phyloP scores from a whole-genome alignment of 2,329 filamentous ascomycete species.

The Trichoderma sp. region DNA sequence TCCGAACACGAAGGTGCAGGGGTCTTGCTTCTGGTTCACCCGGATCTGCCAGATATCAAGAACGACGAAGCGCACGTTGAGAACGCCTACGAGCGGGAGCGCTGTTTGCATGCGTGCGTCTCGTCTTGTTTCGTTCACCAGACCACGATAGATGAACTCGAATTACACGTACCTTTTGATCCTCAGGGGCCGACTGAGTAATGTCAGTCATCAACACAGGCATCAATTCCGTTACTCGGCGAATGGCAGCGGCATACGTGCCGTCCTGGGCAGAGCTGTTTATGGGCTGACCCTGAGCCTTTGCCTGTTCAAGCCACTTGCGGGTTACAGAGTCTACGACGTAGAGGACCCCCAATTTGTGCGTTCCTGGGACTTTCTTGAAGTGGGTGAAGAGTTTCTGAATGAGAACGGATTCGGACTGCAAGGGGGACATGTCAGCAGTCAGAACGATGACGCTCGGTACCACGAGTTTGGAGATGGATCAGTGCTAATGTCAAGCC shows the following conservation, averaged over 20 bases:
- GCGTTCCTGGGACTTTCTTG: constrained; percentile 89
- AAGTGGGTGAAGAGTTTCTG: constrained; percentile 97
- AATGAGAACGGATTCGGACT: constrained; percentile 94
- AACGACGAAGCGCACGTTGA: constrained; percentile 17
- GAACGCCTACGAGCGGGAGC: constrained; percentile 28
- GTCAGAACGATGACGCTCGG: not conserved
- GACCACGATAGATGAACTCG: constrained; percentile 25
- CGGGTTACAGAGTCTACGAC: constrained; percentile 99
- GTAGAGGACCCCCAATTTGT: constrained; percentile 99
- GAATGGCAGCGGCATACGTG: constrained; percentile 90
- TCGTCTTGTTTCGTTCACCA: constrained; percentile 7
- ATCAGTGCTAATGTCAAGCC: not conserved
- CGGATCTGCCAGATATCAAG: constrained; percentile 19
- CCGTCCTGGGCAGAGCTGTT: constrained; percentile 82
- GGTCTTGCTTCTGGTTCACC: constrained; percentile 16
- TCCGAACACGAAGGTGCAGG: constrained; percentile 9
- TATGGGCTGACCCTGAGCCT: constrained; percentile 78
- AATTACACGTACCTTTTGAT: constrained; percentile 87
- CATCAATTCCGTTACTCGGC: constrained; percentile 94
- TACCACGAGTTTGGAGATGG: not conserved
- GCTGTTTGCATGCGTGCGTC: constrained; percentile 2
- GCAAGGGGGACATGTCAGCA: constrained; percentile 23
- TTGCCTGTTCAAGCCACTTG: constrained; percentile 97
- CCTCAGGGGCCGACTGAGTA: constrained; percentile 79
- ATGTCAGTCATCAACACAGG: constrained; percentile 96